Evolutionary conservation across 305 asterid species (phyloP).

Genomic region (Fraxinus velutina): DNA sequence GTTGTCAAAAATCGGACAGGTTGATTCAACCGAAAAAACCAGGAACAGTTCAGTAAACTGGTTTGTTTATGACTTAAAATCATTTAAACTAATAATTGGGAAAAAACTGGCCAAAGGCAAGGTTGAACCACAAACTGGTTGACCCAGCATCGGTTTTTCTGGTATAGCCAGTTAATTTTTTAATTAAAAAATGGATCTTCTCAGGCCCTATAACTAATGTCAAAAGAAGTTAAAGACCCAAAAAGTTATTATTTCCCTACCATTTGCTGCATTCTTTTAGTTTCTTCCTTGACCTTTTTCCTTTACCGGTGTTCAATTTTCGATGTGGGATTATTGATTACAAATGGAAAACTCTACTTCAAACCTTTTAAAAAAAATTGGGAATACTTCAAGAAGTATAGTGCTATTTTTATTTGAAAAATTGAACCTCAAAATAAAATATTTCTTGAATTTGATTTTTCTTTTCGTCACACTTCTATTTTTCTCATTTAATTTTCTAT

Average conservation of each 20-base stretch:
- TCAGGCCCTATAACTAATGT: neutral
- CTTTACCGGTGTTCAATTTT: neutral
- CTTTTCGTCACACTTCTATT: neutral
- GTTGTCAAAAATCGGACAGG: neutral
- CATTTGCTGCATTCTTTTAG: neutral
- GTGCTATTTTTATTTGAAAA: neutral
- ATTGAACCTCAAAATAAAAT: neutral
- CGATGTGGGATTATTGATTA: neutral
- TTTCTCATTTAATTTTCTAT: constrained; percentile 10
- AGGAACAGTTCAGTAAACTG: neutral
- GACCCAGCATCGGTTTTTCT: neutral
- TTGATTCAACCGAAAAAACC: neutral
- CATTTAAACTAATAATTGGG: neutral
- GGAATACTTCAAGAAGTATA: neutral
- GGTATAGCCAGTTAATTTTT: neutral
- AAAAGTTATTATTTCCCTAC: neutral
- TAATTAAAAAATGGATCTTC: neutral
- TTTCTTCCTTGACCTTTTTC: neutral
- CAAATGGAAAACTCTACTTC: neutral
- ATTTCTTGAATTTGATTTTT: neutral
- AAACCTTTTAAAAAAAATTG: neutral
- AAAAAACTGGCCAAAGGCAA: neutral
- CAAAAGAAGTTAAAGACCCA: neutral
- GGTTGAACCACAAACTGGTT: neutral
- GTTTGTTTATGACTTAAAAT: neutral